Evolutionary conservation across 106 monocot species (phyloP).

Genomic region (Amphibolis antarctica): DNA sequence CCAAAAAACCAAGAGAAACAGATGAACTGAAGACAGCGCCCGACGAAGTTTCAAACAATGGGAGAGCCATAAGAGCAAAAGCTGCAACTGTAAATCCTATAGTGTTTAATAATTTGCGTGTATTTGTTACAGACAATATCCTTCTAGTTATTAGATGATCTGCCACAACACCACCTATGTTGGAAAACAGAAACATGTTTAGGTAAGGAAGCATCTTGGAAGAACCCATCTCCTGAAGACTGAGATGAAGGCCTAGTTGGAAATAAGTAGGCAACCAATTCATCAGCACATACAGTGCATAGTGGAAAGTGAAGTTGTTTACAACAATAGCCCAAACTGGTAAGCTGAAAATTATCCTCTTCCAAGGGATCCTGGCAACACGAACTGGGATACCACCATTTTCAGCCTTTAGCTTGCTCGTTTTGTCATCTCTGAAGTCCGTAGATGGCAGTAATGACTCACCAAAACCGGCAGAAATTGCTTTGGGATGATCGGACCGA

Average conservation of each 20-base stretch:
- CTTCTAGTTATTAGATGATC: conserved; percentile 66
- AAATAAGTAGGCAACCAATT: conserved; percentile 97
- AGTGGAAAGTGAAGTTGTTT: conserved; percentile 94
- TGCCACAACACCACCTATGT: conserved; percentile 68
- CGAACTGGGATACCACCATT: conserved; percentile 15
- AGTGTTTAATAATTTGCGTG: conserved; percentile 67
- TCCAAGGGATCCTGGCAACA: conserved; percentile 64
- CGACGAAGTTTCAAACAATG: conserved; percentile 36
- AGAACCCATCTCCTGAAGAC: conserved; percentile 92
- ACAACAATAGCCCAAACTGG: conserved; percentile 88
- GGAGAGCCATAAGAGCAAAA: conserved; percentile 55
- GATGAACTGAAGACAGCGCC: conserved; percentile 69
- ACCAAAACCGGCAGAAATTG: conserved; percentile 36
- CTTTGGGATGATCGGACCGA: conserved; percentile 30
- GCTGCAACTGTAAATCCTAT: conserved; percentile 64
- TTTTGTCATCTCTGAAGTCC: conserved; percentile 25
- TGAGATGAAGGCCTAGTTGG: conserved; percentile 65
- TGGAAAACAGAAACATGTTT: conserved; percentile 93
- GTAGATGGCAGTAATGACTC: conserved; percentile 36
- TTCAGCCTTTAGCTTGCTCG: conserved; percentile 19
- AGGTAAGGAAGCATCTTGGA: conserved; percentile 91
- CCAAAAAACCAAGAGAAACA: conserved; percentile 72
- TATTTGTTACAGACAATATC: conserved; percentile 50
- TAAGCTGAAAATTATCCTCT: conserved; percentile 53
- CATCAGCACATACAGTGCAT: conserved; percentile 90